Base-by-base conservation (phyloP, 2,329 filamentous ascomycete species). In the Pseudogymnoascus sp. region DNA sequence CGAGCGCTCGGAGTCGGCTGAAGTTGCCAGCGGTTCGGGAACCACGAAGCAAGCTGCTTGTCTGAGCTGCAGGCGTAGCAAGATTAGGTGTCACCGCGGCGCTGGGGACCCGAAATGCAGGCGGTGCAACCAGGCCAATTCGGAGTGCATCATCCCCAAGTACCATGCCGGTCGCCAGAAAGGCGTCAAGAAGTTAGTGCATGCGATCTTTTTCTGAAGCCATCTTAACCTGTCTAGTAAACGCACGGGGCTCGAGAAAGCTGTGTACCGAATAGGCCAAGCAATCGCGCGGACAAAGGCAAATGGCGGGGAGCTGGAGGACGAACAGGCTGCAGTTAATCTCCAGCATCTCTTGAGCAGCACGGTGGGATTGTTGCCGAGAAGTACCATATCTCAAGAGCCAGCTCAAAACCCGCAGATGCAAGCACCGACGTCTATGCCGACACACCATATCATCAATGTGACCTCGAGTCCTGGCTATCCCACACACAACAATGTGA, bases 141-240 rank as follows among this genome's bases (percentile, higher is more conserved):
- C 76, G 13, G 84, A 89, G 64, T 91, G 88, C 71, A 77, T 89
- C 5, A 84, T 89, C 2, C 87, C 82, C n/a, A 82, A 82, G n/a
- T 89, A 90, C 70, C 87, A 90, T 66, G 82, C 89, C 3, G 88
- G 88, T 6, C 79, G 88, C 60, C 87, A 89, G 70, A 90, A 90
- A 71, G 88, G 88, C 21, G 87, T 90, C 65, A 91, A 90, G 73
- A 91, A 91, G 88, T 88, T 75, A 74, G 78, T 50, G 13, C 13
- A 11, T 24, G n/a, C 44, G 10, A 40, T 19, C 42, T 31, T 53
- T 31, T 21, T 37, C 24, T 6, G 62, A 33, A 61, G 62, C 56
- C 60, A 65, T 59, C 68, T 56, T 33, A 61, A 31, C 14, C 2
- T 62, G 10, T 40, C 14, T 66, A 90, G 88, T 74, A 91, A 91